Conservation (phyloP, 2,329 filamentous ascomycete species). For the Scopulariopsis brevicaulis region DNA sequence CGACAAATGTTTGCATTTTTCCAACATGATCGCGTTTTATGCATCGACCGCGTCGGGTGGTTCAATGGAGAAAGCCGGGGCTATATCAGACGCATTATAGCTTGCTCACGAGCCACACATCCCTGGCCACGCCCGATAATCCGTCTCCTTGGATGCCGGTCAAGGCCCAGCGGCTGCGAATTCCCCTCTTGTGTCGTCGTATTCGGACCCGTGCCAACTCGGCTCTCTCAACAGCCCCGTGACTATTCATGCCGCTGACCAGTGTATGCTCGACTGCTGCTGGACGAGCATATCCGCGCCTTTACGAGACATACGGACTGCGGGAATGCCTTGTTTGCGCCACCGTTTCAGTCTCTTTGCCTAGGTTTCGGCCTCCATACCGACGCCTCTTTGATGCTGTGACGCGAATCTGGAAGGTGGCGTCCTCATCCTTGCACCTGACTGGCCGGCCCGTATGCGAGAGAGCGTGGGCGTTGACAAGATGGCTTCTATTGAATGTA, state of each 20-base stretch:
- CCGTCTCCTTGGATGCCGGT: not conserved
- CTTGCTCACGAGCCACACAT: conserved; percentile 1
- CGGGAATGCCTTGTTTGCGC: no score
- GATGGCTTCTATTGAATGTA: conserved; percentile 1
- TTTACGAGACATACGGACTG: not conserved
- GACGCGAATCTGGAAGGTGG: not conserved
- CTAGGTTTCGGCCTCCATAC: not conserved
- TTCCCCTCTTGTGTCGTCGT: not conserved
- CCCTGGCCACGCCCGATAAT: not conserved
- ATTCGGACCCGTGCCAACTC: not conserved
- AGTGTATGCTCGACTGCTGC: not conserved
- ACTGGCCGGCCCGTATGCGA: not conserved
- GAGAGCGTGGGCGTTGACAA: not conserved
- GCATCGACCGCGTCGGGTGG: not conserved
- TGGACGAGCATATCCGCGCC: not conserved
- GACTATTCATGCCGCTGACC: not conserved
- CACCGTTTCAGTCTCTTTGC: not conserved
- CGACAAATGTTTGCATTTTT: not conserved
- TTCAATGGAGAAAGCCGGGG: conserved; percentile 2
- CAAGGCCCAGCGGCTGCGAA: not conserved
- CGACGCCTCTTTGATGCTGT: not conserved
- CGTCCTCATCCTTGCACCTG: not conserved
- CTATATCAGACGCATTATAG: conserved; percentile 3
- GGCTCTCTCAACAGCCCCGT: not conserved
- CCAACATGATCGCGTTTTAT: conserved; percentile 1